Conservation (phyloP, 2,329 filamentous ascomycete genomes). For the Monilinia fructicola region DNA sequence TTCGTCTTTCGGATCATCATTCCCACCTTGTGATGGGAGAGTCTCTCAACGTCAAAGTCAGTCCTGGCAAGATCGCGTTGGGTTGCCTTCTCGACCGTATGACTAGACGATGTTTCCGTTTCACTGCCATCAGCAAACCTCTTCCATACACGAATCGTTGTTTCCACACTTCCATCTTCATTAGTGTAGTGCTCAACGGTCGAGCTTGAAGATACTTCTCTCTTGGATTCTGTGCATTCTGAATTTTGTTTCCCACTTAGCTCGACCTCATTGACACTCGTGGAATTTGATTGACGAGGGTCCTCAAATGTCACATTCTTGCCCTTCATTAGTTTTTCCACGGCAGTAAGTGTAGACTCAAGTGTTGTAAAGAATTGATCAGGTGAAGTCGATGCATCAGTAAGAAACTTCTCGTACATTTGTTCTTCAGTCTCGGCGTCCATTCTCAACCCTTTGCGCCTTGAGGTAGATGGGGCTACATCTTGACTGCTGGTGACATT, state of each 20-base stretch:
- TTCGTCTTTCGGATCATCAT: neutral
- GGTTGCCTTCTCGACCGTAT: conserved; percentile 1
- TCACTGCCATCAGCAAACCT: conserved; percentile 27
- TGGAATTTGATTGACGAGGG: neutral
- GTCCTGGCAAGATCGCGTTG: neutral
- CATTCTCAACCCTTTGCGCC: neutral
- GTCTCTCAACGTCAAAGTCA: neutral
- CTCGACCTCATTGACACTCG: neutral
- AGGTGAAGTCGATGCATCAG: conserved; percentile 6
- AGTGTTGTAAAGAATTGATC: conserved; percentile 9
- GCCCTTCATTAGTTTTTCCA: conserved; percentile 18
- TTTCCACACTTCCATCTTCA: conserved; percentile 28
- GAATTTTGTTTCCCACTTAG: neutral
- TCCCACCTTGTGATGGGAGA: neutral
- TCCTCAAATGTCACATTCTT: conserved; percentile 1
- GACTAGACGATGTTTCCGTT: conserved; percentile 24
- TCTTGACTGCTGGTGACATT: neutral
- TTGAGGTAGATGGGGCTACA: neutral
- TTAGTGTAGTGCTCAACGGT: conserved; percentile 24
- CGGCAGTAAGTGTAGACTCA: conserved; percentile 9
- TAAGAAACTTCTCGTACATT: conserved; percentile 36
- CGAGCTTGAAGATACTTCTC: conserved; percentile 26
- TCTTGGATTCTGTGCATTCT: neutral
- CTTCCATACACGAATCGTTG: conserved; percentile 24
- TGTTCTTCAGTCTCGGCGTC: conserved; percentile 36